A percentile compares a stretch with the other conserved stretches of the same genome.
These are phyloP conservation scores for Monosporascus sp. DNA, from an alignment of 2,329 filamentous ascomycete genomes.

Conservation along the genomic window DNA sequence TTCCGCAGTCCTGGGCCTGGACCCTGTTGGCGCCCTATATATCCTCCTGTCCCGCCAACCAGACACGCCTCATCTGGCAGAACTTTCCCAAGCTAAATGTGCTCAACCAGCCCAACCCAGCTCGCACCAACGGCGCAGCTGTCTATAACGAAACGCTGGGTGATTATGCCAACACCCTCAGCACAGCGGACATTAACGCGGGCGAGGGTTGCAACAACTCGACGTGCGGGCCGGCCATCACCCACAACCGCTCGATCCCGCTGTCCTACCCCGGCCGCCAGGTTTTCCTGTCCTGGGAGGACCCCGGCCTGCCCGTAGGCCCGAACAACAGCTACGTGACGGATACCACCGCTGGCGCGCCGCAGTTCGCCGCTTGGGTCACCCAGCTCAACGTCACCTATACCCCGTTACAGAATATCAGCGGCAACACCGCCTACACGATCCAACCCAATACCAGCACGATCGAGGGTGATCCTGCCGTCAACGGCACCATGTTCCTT, in stretches of 20 bases:
- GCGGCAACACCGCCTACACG: conserved; percentile 55
- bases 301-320: conserved; percentile 61
- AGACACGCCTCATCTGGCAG: conserved; percentile 75
- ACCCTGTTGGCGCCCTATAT: conserved; percentile 78
- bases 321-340: conserved; percentile 83
- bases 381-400: conserved; percentile 73
- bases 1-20: conserved; percentile 84
- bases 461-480: conserved; percentile 60
- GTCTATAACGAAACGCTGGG: conserved; percentile 60
- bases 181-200: conserved; percentile 36
- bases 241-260: conserved; percentile 63
- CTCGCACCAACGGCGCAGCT: conserved; percentile 58
- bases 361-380: conserved; percentile 70
- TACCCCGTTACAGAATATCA: conserved; percentile 51
- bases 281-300: conserved; percentile 69
- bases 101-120: conserved; percentile 72
- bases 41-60: conserved; percentile 64
- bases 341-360: conserved; percentile 48
- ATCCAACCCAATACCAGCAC: conserved; percentile 68
- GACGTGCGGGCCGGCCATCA: conserved; percentile 60
- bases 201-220: conserved; percentile 54
- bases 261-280: conserved; percentile 70
- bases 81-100: conserved; percentile 72
- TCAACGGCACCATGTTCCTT: conserved; percentile 77
- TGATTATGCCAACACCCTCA: conserved; percentile 51